These are phyloP conservation scores for Lipomyces anomalus DNA, from an alignment of 805 yeast species.

Conservation along the genomic window DNA sequence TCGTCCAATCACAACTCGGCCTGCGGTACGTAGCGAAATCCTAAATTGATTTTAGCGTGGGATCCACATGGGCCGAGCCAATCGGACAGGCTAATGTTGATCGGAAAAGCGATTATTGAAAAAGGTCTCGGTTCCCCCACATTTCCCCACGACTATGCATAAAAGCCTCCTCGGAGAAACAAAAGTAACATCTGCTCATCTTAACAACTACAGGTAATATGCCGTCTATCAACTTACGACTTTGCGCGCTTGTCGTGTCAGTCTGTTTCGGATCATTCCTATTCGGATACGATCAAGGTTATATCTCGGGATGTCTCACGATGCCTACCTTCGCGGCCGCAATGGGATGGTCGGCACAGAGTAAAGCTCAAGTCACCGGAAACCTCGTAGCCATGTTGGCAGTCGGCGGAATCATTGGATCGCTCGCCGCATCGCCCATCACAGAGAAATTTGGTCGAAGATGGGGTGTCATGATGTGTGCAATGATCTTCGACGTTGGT, in stretches of 20 bases:
- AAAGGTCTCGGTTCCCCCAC: no score
- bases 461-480: constrained; percentile 51
- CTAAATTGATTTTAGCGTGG: no score
- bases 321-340: background rate
- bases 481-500: constrained; percentile 26
- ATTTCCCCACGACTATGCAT: no score
- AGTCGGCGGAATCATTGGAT: no score
- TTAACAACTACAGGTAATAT: no score
- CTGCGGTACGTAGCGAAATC: no score
- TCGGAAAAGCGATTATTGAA: no score
- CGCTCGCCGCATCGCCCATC: background rate
- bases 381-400: background rate
- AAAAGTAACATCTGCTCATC: no score
- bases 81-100: no score
- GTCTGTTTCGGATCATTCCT: background rate
- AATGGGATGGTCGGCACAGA: background rate
- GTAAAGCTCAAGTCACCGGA: background rate
- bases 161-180: no score
- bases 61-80: no score
- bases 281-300: background rate
- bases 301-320: background rate
- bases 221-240: background rate
- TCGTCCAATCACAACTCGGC: no score
- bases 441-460: constrained; percentile 41
- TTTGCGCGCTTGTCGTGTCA: background rate